These are phyloP conservation scores for Taphrina pruni DNA, from an alignment of 1,139 yeast species.

Conservation along the genomic window DNA sequence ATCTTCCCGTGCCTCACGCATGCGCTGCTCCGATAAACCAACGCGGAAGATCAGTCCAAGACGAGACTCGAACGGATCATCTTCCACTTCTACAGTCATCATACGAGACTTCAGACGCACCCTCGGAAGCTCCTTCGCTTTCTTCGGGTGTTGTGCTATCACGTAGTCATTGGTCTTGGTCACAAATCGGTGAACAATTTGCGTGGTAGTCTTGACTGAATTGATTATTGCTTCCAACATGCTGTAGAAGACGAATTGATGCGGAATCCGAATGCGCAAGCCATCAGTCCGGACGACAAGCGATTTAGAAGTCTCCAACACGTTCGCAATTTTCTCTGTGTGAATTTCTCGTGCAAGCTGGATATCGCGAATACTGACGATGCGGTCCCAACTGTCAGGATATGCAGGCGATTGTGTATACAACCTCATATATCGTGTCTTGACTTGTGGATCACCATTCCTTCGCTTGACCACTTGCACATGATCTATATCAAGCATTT, in stretches of 20 bases:
- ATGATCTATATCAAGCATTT: conserved; percentile 60
- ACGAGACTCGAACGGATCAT: conserved; percentile 87
- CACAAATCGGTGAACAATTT: conserved; percentile 61
- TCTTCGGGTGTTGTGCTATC: conserved; percentile 55
- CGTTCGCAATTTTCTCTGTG: conserved; percentile 6
- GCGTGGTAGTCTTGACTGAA: conserved; percentile 64
- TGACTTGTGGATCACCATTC: conserved; percentile 50
- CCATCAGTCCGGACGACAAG: conserved; percentile 47
- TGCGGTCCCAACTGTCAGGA: conserved; percentile 55
- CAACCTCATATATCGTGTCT: conserved; percentile 56
- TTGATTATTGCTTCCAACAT: conserved; percentile 71
- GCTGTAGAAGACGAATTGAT: conserved; percentile 67
- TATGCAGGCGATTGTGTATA: conserved; percentile 65
- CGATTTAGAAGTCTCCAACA: conserved; percentile 6
- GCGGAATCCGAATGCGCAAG: conserved; percentile 59
- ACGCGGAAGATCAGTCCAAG: conserved; percentile 75
- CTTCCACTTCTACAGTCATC: conserved; percentile 64
- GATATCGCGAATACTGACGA: conserved; percentile 51
- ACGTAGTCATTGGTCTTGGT: conserved; percentile 54
- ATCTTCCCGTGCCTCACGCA: conserved; percentile 63
- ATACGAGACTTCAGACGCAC: conserved; percentile 60
- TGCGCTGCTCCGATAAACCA: conserved; percentile 73
- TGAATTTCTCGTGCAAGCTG: conserved; percentile 41
- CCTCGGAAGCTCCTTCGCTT: conserved; percentile 61
- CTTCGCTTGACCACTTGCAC: conserved; percentile 53